Percentiles rank a stretch among this genome's conserved stretches.
Evolutionary conservation across 1,284 basidiomycete genomes (phyloP).

Genomic region (Microbotryum silenes-acaulis): DNA sequence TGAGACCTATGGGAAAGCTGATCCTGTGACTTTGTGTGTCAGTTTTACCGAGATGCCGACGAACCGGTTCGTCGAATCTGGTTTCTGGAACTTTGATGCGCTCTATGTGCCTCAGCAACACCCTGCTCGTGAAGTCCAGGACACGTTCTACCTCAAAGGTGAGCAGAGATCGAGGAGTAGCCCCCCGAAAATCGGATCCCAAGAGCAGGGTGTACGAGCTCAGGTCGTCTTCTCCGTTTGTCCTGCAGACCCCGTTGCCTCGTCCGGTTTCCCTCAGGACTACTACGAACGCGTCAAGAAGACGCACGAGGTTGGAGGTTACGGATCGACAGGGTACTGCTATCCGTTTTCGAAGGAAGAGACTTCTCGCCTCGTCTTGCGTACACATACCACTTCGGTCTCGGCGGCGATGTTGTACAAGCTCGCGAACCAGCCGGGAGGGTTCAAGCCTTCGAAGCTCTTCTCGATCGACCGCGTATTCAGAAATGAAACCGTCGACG

Average conservation of each 20-base stretch:
- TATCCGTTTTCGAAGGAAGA: conserved; percentile 94
- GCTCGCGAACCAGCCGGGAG: conserved; percentile 64
- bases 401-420: conserved; percentile 92
- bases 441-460: conserved; percentile 91
- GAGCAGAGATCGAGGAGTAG: conserved; percentile 17
- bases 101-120: conserved; percentile 99
- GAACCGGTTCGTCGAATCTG: conserved; percentile 92
- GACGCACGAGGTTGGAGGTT: conserved; percentile 77
- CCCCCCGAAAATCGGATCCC: not conserved
- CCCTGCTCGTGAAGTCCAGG: conserved; percentile 94
- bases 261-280: conserved; percentile 67
- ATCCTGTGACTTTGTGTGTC: conserved; percentile 8
- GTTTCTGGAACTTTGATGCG: conserved; percentile 99
- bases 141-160: conserved; percentile 98
- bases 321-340: conserved; percentile 92
- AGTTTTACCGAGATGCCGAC: conserved; percentile 99
- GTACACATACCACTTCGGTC: conserved; percentile 96
- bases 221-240: too few species aligned
- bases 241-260: conserved; percentile 66
- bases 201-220: not conserved
- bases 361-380: conserved; percentile 80
- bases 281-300: conserved; percentile 86
- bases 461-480: conserved; percentile 99
- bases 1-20: not conserved
- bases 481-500: conserved; percentile 97